Evolutionary conservation across 2,329 filamentous ascomycete genomes (phyloP), one percentile per base, ranked within the genome.

Genomic region (Camillea tinctor): DNA sequence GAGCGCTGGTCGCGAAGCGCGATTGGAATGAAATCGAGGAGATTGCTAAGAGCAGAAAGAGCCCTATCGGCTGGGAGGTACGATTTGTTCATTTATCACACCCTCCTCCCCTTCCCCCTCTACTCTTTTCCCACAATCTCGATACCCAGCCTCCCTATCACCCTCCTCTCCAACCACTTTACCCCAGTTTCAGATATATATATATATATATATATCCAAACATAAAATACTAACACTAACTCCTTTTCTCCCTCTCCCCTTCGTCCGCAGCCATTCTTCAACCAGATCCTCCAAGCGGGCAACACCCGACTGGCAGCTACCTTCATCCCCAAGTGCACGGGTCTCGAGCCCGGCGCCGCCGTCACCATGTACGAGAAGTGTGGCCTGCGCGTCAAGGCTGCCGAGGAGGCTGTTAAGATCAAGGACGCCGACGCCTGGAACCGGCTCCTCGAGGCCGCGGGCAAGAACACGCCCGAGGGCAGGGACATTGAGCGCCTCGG

Each of bases 321-420:
- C 4, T 98, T 97, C 75, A 87, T 98, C 55, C 88, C 92, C 2
- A 98, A 98, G 76, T 97, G 93, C 78, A 89, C 88, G 17, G 81
- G 82, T 58, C 74, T 96, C 52, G 83, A 88, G 51, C 80, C 84
- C 1, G 83, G 85, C 2, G 90, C 93, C 68, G 81, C 88, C 3
- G 88, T 97, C 58, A 85, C 89, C 66, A 97, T 99, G 94, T 99
- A 93, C 84, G 88, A 96, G 69, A 97, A 97, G 77, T 98, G 95
- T 74, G 94, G 94, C 19, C 86, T 97, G 87, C 81, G 92, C 51
- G 84, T 90, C 24, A 93, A 92, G 77, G 95, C 95, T 2, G 95
- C 90, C 3, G 93, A 98, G 77, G 95, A 98, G 78, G 94, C 95
- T 2, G 83, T 93, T 61, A 92, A 88, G 77, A 82, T 85, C 61